These are phyloP conservation scores for Metroxylon sagu DNA, from an alignment of 176 grass and related monocot species.

Conservation along the genomic window DNA sequence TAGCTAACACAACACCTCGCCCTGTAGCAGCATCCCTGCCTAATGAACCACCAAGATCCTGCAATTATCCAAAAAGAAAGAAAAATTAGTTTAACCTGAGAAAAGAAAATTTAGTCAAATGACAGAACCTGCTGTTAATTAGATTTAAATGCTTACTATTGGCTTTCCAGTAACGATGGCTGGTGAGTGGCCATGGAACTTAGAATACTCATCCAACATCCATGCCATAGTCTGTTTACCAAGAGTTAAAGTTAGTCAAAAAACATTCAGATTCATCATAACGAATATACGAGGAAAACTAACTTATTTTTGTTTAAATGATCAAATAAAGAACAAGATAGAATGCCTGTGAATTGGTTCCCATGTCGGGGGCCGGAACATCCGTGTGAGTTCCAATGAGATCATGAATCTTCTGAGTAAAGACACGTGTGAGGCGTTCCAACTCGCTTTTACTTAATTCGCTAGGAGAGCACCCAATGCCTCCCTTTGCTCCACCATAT, in stretches of 20 bases:
- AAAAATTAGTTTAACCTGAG: not conserved
- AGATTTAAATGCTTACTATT: constrained; percentile 47
- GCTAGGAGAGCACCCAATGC: constrained; percentile 74
- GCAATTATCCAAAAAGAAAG: constrained; percentile 6
- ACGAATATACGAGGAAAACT: too few species aligned
- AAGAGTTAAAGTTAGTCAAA: too few species aligned
- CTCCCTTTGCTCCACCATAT: constrained; percentile 95
- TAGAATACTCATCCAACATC: constrained; percentile 95
- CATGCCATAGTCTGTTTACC: constrained; percentile 87
- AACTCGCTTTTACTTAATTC: constrained; percentile 75
- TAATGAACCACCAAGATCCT: constrained; percentile 96
- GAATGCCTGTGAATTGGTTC: constrained; percentile 75
- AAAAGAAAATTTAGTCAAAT: too few species aligned
- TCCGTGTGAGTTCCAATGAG: constrained; percentile 84
- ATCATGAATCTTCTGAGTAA: constrained; percentile 99
- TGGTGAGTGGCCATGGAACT: constrained; percentile 92
- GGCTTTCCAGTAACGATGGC: constrained; percentile 96
- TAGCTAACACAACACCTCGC: constrained; percentile 73
- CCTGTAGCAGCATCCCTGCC: constrained; percentile 96
- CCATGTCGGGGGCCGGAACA: constrained; percentile 94
- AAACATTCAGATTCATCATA: too few species aligned
- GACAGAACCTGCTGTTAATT: too few species aligned
- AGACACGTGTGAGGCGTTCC: constrained; percentile 89
- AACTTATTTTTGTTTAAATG: not conserved
- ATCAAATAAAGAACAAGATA: constrained; percentile 1